Conservation (phyloP, 1,284 basidiomycete genomes). For the Inonotus obliquus region DNA sequence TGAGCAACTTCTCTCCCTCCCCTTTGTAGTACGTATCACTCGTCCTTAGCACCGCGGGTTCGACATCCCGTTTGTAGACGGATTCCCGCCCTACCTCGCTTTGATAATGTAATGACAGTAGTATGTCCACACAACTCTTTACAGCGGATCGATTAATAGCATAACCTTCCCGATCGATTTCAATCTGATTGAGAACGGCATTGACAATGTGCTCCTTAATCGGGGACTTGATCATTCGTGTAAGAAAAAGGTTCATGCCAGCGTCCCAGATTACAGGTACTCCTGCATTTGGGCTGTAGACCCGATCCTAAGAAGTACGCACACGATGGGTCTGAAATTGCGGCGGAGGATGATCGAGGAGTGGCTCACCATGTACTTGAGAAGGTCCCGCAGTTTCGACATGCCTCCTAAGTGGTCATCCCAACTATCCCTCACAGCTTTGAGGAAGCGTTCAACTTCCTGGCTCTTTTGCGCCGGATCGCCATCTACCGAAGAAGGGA, state of each 20-base stretch:
- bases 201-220: slow-evolving; percentile 81
- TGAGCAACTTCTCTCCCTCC: slow-evolving; percentile 72
- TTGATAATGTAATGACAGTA: slow-evolving; percentile 60
- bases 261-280: slow-evolving; percentile 82
- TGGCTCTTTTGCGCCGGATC: slow-evolving; percentile 62
- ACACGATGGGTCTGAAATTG: neutral
- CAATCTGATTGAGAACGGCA: slow-evolving; percentile 84
- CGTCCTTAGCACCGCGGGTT: slow-evolving; percentile 77
- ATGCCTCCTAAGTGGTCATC: slow-evolving; percentile 92
- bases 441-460: slow-evolving; percentile 83
- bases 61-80: slow-evolving; percentile 84
- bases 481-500: slow-evolving; percentile 55
- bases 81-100: slow-evolving; percentile 35
- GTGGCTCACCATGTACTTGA: slow-evolving; percentile 89
- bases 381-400: slow-evolving; percentile 84
- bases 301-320: slow-evolving; percentile 68
- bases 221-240: slow-evolving; percentile 78
- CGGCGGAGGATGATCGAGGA: neutral
- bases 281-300: slow-evolving; percentile 67
- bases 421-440: slow-evolving; percentile 85
- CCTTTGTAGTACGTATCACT: slow-evolving; percentile 77
- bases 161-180: slow-evolving; percentile 88
- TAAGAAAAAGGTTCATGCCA: slow-evolving; percentile 82
- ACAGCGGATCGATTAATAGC: slow-evolving; percentile 90
- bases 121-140: slow-evolving; percentile 86